Evolutionary conservation across 768 basidiomycete species (phyloP).

Genomic region (Tephrocybe sp.): DNA sequence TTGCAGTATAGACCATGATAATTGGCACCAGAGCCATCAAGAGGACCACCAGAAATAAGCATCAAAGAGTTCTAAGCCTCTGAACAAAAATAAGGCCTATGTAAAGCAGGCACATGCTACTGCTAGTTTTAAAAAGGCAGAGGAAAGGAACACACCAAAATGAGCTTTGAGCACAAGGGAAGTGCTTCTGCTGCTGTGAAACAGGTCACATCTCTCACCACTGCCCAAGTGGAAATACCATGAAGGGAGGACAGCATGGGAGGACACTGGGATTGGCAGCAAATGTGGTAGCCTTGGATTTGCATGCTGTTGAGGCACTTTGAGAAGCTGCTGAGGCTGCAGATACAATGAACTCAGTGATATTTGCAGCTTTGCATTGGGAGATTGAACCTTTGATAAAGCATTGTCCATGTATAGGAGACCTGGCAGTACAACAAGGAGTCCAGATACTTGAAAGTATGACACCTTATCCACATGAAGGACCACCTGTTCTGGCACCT

Average conservation of each 20-base stretch:
- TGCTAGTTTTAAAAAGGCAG: not conserved
- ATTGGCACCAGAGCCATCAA: too few species aligned
- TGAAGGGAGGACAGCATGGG: too few species aligned
- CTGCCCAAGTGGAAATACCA: too few species aligned
- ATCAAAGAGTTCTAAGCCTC: not conserved
- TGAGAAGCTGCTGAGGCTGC: not conserved
- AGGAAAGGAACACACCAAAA: not conserved
- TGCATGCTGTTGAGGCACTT: not conserved
- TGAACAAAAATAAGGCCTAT: too few species aligned
- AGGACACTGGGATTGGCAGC: too few species aligned
- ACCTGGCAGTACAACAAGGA: not conserved
- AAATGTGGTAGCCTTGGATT: not conserved
- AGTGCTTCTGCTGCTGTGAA: too few species aligned
- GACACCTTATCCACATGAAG: too few species aligned
- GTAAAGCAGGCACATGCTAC: too few species aligned
- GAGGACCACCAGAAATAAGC: not conserved
- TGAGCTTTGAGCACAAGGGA: not conserved
- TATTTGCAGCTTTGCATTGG: not conserved
- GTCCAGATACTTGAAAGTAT: not conserved
- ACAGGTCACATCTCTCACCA: not conserved
- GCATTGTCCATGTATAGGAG: not conserved
- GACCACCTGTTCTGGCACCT: too few species aligned
- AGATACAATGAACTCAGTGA: not conserved
- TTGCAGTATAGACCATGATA: too few species aligned
- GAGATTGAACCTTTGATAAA: not conserved